Base-by-base conservation (phyloP, 305 asterid species). In the Plantago coronopus region DNA sequence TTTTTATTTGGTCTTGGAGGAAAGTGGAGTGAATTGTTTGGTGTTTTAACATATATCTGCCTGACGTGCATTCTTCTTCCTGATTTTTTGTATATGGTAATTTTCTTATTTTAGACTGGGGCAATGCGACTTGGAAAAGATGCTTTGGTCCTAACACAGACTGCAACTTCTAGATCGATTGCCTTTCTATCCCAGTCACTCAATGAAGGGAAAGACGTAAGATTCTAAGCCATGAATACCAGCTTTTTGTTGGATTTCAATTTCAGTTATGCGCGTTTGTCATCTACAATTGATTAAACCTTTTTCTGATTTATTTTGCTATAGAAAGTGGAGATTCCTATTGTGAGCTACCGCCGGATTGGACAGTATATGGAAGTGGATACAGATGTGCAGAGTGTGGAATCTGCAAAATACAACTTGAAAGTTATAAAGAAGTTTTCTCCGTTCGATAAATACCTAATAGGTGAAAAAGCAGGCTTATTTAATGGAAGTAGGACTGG, bases 61-160 rank as follows among this genome's bases (percentile, higher is more conserved):
- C 42, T 2, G 5, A 31, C 1, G 38, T 31, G 38, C 7, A 8
- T 37, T 1, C 8, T 8, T 37, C 13, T 37, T 37, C 42, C 42
- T 37, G 42, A 37, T 37, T 37, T 2, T 37, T 19, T 48, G 51
- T 47, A n/a, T n/a, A 47, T 48, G 10, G 54, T 17, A 8, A 8
- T 47, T 19, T 19, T 19, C 15, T 5, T 48, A 8, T 15, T 48
- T 14, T 29, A 48, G 54, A 48, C 54, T 19, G 54, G 54, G 6
- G 54, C 54, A 48, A 48, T 48, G 54, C 21, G 54, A 48, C 54
- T 48, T 48, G 54, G 54, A 19, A 48, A 48, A 48, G 54, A 48
- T 48, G 54, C 23, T 48, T 48, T 48, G 54, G 54, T 48, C 54
- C 54, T 48, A 48, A 48, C 54, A 21, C 54, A 48, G 29, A 48